Evolutionary conservation across 495 filamentous ascomycete genomes (phyloP).

Genomic region (Penicillium malachiteum): DNA sequence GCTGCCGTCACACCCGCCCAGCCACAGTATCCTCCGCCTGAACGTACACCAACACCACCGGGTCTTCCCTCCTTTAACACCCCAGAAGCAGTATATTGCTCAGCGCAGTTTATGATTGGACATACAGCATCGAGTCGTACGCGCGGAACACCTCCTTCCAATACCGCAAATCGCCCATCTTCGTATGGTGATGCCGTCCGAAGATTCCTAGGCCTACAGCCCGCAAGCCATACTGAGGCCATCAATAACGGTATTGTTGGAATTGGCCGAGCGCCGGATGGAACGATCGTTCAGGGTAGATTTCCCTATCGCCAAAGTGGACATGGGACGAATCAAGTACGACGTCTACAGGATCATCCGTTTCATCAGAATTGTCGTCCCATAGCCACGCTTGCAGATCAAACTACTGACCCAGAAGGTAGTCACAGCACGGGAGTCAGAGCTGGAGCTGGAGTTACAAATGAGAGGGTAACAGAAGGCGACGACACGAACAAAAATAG

Average conservation of each 20-base stretch:
- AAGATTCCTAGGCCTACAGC: conserved; percentile 26
- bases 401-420: no score
- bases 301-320: conserved; percentile 41
- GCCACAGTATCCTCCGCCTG: conserved; percentile 42
- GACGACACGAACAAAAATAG: background rate
- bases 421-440: background rate
- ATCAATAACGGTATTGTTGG: conserved; percentile 3
- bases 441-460: background rate
- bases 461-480: background rate
- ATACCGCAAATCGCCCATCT: background rate
- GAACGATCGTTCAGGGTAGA: conserved; percentile 37
- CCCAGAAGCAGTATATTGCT: conserved; percentile 39
- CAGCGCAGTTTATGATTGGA: conserved; percentile 24
- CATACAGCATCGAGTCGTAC: background rate
- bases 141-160: background rate
- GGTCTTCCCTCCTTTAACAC: conserved; percentile 49
- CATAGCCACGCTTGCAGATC: conserved; percentile 1
- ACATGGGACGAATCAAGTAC: conserved; percentile 30
- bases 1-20: conserved; percentile 26
- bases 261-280: conserved; percentile 38
- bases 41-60: conserved; percentile 44
- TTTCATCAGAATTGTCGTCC: conserved; percentile 32
- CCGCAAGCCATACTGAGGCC: background rate
- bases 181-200: conserved; percentile 28
- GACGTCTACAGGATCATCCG: conserved; percentile 34